phyloP scores from a whole-genome alignment of 352 stramenopile genomes.

The Elongisporangium anandrum region DNA sequence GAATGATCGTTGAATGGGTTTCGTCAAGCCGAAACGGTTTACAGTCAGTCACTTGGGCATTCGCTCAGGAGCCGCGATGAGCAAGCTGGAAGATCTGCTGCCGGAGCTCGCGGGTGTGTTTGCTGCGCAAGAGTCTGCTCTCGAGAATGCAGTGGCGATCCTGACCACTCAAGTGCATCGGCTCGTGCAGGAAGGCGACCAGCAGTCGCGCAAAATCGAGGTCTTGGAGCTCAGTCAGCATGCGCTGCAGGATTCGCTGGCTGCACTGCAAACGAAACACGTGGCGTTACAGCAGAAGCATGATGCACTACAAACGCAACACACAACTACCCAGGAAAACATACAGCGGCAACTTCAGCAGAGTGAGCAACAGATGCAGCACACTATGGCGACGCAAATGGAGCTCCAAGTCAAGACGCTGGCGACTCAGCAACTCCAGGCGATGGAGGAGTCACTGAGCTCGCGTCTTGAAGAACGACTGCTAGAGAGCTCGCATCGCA shows the following conservation, averaged over 20 bases:
- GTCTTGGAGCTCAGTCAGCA: slow-evolving; percentile 32
- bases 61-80: slow-evolving; percentile 23
- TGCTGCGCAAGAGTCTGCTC: slow-evolving; percentile 48
- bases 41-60: not conserved
- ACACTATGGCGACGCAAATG: slow-evolving; percentile 8
- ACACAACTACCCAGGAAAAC: not conserved
- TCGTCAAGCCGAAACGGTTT: not conserved
- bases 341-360: not conserved
- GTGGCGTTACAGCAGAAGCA: slow-evolving; percentile 15
- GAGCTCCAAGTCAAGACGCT: slow-evolving; percentile 19
- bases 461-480: slow-evolving; percentile 21
- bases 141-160: slow-evolving; percentile 44
- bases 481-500: slow-evolving; percentile 21
- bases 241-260: slow-evolving; percentile 17
- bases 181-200: slow-evolving; percentile 30
- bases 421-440: slow-evolving; percentile 15
- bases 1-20: too few relatives aligned
- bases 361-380: not conserved
- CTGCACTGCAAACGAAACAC: slow-evolving; percentile 14
- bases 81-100: slow-evolving; percentile 55
- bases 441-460: slow-evolving; percentile 27
- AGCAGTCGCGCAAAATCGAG: slow-evolving; percentile 21
- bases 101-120: slow-evolving; percentile 61
- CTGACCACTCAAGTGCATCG: slow-evolving; percentile 51
- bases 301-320: slow-evolving; percentile 9